Conservation (phyloP, 2,329 filamentous ascomycete genomes). For the Sarocladium oryzae region DNA sequence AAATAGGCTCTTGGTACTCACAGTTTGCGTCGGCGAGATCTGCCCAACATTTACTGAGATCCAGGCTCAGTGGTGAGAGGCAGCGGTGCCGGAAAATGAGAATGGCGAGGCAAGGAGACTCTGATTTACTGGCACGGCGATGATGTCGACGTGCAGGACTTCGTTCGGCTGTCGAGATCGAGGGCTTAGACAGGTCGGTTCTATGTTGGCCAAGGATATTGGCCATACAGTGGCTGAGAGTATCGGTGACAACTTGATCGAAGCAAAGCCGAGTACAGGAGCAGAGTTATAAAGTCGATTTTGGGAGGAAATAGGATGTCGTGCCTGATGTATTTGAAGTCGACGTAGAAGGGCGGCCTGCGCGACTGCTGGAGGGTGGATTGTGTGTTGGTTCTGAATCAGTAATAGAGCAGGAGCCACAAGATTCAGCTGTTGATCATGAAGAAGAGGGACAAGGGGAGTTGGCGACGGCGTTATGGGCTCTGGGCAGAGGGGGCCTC, state of each 20-base stretch:
- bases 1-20: conserved; percentile 1
- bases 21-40: conserved; percentile 4
- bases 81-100: background rate
- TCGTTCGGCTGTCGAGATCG: background rate
- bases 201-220: too few relatives aligned
- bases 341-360: background rate
- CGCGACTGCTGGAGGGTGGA: background rate
- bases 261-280: too few relatives aligned
- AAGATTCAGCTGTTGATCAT: too few relatives aligned
- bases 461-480: background rate
- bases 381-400: background rate
- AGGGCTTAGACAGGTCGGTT: background rate
- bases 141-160: too few relatives aligned
- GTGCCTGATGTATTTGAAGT: background rate
- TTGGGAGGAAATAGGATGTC: background rate
- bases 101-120: background rate
- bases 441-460: background rate
- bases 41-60: background rate
- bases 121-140: background rate
- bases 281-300: background rate
- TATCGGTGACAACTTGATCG: too few relatives aligned
- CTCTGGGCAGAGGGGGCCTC: background rate
- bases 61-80: background rate
- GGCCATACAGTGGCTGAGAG: too few relatives aligned
- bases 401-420: background rate